These are phyloP conservation scores for Conticribra weissflogii DNA, from an alignment of 108 stramenopile genomes.

Conservation along the genomic window DNA sequence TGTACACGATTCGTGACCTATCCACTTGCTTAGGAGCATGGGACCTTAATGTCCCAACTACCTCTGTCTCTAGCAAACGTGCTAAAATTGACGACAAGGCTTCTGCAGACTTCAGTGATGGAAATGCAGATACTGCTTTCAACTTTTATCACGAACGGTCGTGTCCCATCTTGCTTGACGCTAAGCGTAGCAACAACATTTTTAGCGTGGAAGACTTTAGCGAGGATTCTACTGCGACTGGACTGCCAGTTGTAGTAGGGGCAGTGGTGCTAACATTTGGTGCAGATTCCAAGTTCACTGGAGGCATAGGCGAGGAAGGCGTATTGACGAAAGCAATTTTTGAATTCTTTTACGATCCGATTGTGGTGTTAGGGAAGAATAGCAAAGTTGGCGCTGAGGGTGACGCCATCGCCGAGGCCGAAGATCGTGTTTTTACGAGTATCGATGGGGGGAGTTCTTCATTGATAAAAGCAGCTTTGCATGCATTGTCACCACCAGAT, in stretches of 20 bases:
- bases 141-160: slow-evolving; percentile 44
- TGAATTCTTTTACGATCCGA: slow-evolving; percentile 38
- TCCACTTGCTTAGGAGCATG: slow-evolving; percentile 50
- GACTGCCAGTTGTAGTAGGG: slow-evolving; percentile 35
- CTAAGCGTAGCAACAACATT: slow-evolving; percentile 15
- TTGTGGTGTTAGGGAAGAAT: not conserved
- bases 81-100: slow-evolving; percentile 8
- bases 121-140: slow-evolving; percentile 40
- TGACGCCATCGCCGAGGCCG: slow-evolving; percentile 25
- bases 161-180: slow-evolving; percentile 45
- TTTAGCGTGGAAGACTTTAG: slow-evolving; percentile 40
- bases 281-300: slow-evolving; percentile 45
- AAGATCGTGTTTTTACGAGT: slow-evolving; percentile 40
- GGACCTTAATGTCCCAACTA: slow-evolving; percentile 34
- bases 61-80: slow-evolving; percentile 8
- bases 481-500: slow-evolving; percentile 23
- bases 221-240: slow-evolving; percentile 10
- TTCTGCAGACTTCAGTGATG: slow-evolving; percentile 17
- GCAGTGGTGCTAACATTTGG: slow-evolving; percentile 44
- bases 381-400: not conserved
- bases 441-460: slow-evolving; percentile 14
- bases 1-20: slow-evolving; percentile 41
- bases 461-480: slow-evolving; percentile 33
- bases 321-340: slow-evolving; percentile 43
- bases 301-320: slow-evolving; percentile 48